A percentile compares a stretch with the other conserved stretches of the same genome.
Evolutionary conservation across 495 filamentous ascomycete genomes (phyloP).

Genomic region (Penicillium verhagenii): DNA sequence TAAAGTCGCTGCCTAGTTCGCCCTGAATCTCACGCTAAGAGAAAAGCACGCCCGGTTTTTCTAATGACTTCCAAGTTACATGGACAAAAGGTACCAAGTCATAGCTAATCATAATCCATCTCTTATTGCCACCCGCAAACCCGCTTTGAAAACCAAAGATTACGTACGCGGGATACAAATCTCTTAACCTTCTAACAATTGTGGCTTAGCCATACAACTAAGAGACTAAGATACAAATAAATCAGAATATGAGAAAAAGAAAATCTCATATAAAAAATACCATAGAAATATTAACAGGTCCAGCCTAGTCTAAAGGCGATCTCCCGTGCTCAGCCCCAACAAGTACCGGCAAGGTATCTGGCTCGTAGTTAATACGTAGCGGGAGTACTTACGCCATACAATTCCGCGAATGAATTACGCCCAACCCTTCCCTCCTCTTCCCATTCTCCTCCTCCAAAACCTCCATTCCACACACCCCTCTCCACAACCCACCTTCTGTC

Average conservation of each 20-base stretch:
- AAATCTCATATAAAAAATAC: not conserved
- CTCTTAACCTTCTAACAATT: not conserved
- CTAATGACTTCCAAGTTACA: not conserved
- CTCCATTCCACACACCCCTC: conserved; percentile 15
- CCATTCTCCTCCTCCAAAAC: conserved; percentile 23
- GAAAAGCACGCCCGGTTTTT: not conserved
- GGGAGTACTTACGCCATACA: conserved; percentile 23
- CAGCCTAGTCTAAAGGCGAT: conserved; percentile 8
- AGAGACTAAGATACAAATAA: not conserved
- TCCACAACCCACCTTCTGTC: conserved; percentile 7
- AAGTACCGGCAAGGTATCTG: conserved; percentile 20
- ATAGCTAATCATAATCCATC: not conserved
- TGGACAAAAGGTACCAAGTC: not conserved
- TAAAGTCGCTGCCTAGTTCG: conserved; percentile 5
- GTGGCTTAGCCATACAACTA: too few relatives aligned
- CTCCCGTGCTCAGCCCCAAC: conserved; percentile 27
- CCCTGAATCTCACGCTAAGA: not conserved
- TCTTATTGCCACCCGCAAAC: conserved; percentile 15
- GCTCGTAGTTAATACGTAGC: conserved; percentile 22
- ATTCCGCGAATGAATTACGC: conserved; percentile 10
- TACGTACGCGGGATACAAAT: conserved; percentile 14
- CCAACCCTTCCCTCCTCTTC: conserved; percentile 23
- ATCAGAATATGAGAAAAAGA: not conserved
- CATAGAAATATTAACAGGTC: not conserved
- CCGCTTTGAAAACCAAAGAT: conserved; percentile 7